These are phyloP conservation scores for Ceriops tagal DNA, from an alignment of 345 rosid genomes.

Conservation along the genomic window DNA sequence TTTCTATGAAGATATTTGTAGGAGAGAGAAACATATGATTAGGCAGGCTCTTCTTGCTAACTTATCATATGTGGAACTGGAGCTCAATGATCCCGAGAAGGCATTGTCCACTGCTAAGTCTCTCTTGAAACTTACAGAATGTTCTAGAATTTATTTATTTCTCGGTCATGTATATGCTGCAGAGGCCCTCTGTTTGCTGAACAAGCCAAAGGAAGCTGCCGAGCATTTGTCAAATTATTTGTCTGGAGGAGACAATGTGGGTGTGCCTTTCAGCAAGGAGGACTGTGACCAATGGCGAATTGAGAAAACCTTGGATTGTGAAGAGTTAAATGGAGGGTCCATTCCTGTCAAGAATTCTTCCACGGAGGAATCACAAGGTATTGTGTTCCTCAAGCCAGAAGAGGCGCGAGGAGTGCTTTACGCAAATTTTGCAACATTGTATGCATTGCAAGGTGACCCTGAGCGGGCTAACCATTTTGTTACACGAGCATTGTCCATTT, in stretches of 20 bases:
- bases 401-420: constrained; percentile 85
- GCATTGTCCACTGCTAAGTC: constrained; percentile 65
- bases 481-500: constrained; percentile 48
- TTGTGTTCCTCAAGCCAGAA: constrained; percentile 63
- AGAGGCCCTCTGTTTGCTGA: constrained; percentile 88
- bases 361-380: constrained; percentile 30
- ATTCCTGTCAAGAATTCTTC: constrained; percentile 30
- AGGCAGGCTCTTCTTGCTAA: constrained; percentile 77
- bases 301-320: constrained; percentile 50
- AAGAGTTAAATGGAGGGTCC: constrained; percentile 53
- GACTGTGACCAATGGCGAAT: constrained; percentile 63
- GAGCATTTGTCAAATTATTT: constrained; percentile 68
- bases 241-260: constrained; percentile 54
- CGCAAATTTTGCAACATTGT: constrained; percentile 65
- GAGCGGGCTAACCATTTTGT: constrained; percentile 62
- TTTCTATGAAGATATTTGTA: constrained; percentile 40
- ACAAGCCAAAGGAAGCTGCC: constrained; percentile 74
- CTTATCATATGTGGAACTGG: constrained; percentile 77
- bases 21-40: constrained; percentile 55
- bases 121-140: constrained; percentile 63
- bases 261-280: constrained; percentile 62
- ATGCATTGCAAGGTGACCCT: constrained; percentile 69
- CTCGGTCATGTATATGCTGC: constrained; percentile 83
- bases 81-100: constrained; percentile 76
- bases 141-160: constrained; percentile 68